Evolutionary conservation across 2,329 filamentous ascomycete species (phyloP), one percentile per base, ranked within the genome.

Genomic region (Dendrostoma leiphaemia): DNA sequence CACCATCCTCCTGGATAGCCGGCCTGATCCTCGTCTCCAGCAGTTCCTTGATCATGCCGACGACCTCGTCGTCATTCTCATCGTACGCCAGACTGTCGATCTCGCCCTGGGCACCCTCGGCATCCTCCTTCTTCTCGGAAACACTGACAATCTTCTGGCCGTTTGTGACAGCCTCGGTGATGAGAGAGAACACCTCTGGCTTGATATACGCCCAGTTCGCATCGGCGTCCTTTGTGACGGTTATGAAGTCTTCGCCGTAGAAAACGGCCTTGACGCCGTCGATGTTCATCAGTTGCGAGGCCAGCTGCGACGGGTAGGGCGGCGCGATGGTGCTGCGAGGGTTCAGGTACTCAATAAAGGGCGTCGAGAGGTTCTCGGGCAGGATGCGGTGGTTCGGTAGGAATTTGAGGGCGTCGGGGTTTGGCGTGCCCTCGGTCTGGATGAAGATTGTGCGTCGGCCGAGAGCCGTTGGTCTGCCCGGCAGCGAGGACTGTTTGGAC

Each of bases 1-100:
- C 94, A 45, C 94, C 94, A 63, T 99, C 94, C 69, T 97, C 94
- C 71, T 97, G 94, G 59, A 99, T 99, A 1, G 93, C 90, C 1
- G 94, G 94, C 40, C 94, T 82, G 66, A 99, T 96, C 59, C 94
- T 82, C 24, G 94, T 99, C 73, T 99, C 94, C 32, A 99, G 79
- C 29, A 99, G 77, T 74, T 99, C 94, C 76, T 97, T 96, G 74
- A 99, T 97, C 94, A 97, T 97, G 56, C 91, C 89, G 8, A 99
- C 88, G 10, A 97, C 90, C 73, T 99, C 94, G 61, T 86, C 88
- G 69, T 99, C 94, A 59, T 95, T 87, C 67, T 96, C 91, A 63
- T 93, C 86, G 70, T 93, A 96, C 21, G 83, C 83, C 48, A 96
- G 76, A 57, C 84, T 89, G 64, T 96, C 91, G 58, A 83, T 76